phyloP scores from a whole-genome alignment of 2,329 filamentous ascomycete species.

The Cordyceps fumosorosea region DNA sequence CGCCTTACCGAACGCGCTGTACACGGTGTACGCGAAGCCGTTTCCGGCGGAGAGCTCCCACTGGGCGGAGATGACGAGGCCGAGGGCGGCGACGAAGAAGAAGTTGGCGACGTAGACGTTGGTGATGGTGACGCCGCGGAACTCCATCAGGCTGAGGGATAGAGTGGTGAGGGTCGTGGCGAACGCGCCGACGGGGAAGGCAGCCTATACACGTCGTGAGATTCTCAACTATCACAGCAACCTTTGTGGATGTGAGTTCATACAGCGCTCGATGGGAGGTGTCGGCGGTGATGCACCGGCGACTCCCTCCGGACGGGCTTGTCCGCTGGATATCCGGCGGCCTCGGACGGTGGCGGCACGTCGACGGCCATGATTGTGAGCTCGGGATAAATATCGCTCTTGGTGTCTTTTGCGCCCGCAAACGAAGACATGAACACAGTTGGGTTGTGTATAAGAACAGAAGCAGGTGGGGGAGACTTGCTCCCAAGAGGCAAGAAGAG shows the following conservation, averaged over 20 bases:
- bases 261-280: neutral
- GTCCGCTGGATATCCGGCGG: neutral
- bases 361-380: neutral
- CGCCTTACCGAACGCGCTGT: conserved; percentile 43
- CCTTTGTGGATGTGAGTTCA: neutral
- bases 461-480: too few relatives aligned
- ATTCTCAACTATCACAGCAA: neutral
- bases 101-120: conserved; percentile 50
- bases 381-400: neutral
- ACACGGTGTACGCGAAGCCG: conserved; percentile 45
- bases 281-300: neutral
- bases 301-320: neutral
- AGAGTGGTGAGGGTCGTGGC: conserved; percentile 48
- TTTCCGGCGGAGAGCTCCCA: conserved; percentile 49
- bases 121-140: conserved; percentile 40
- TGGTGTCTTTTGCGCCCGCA: neutral
- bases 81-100: conserved; percentile 44
- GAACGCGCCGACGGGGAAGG: conserved; percentile 46
- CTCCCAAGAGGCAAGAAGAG: neutral
- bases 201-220: conserved; percentile 28
- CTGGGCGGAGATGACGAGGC: conserved; percentile 47
- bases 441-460: neutral
- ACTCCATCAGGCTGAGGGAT: conserved; percentile 49
- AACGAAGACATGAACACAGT: neutral
- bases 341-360: neutral